A percentile compares a stretch with the other conserved stretches of the same genome.
phyloP scores from a whole-genome alignment of 2,329 filamentous ascomycete species.

The Curvularia eragrostidis region DNA sequence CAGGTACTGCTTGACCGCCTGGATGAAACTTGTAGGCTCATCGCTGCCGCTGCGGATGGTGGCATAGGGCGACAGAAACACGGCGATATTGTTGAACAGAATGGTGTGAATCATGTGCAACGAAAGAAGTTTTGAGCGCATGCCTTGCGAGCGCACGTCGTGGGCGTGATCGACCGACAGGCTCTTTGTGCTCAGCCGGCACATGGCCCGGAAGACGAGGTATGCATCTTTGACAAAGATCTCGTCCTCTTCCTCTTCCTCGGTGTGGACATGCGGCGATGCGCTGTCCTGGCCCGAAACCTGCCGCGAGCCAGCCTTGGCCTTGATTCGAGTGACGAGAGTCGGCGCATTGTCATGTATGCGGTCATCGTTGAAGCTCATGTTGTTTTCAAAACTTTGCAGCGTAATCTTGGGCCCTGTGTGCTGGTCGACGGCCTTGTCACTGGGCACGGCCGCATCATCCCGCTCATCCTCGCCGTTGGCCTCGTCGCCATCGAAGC shows the following conservation, averaged over 20 bases:
- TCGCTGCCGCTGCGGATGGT: slow-evolving; percentile 92
- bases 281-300: slow-evolving; percentile 55
- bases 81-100: slow-evolving; percentile 88
- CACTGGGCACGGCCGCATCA: slow-evolving; percentile 50
- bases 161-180: slow-evolving; percentile 89
- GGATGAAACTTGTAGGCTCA: slow-evolving; percentile 86
- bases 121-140: slow-evolving; percentile 95
- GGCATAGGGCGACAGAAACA: slow-evolving; percentile 90
- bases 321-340: slow-evolving; percentile 67
- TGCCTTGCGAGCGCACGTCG: slow-evolving; percentile 90
- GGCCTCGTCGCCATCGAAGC: slow-evolving; percentile 32
- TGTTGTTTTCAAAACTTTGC: slow-evolving; percentile 72
- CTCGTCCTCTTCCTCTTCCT: slow-evolving; percentile 83
- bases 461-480: slow-evolving; percentile 49
- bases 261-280: slow-evolving; percentile 59
- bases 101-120: slow-evolving; percentile 95
- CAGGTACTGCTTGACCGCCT: slow-evolving; percentile 95
- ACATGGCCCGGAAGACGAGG: slow-evolving; percentile 95
- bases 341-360: slow-evolving; percentile 73
- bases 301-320: slow-evolving; percentile 51
- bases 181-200: slow-evolving; percentile 93
- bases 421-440: slow-evolving; percentile 55
- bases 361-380: slow-evolving; percentile 69
- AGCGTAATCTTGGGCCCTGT: slow-evolving; percentile 67
- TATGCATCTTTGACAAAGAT: slow-evolving; percentile 98